phyloP scores from a whole-genome alignment of 2,329 filamentous ascomycete species.

The Colletotrichum sp. region DNA sequence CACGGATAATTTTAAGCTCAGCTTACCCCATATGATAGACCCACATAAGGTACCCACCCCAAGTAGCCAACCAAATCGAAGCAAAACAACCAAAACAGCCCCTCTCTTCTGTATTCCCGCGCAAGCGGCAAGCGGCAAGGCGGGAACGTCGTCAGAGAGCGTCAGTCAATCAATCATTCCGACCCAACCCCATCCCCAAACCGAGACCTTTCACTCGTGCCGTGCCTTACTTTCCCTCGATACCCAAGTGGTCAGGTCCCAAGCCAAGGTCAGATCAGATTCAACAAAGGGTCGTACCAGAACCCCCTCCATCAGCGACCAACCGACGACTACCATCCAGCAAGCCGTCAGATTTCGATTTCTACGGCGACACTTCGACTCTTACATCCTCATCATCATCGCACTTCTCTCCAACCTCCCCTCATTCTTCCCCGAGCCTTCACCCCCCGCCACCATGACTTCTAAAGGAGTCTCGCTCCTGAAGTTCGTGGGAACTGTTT shows the following conservation, averaged over 20 bases:
- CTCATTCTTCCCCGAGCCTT: background rate
- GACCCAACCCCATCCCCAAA: slow-evolving; percentile 1
- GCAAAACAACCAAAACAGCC: slow-evolving; percentile 11
- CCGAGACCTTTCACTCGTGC: background rate
- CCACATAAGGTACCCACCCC: slow-evolving; percentile 2
- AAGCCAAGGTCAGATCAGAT: slow-evolving; percentile 5
- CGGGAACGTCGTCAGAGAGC: slow-evolving; percentile 19
- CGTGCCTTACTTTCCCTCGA: background rate
- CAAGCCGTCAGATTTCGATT: background rate
- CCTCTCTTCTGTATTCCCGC: slow-evolving; percentile 14
- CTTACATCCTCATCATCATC: background rate
- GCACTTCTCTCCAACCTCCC: background rate
- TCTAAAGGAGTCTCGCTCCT: slow-evolving; percentile 75
- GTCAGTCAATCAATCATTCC: slow-evolving; percentile 12
- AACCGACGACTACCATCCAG: background rate
- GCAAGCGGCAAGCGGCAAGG: slow-evolving; percentile 18
- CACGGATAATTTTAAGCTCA: slow-evolving; percentile 17
- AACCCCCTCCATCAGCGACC: slow-evolving; percentile 2
- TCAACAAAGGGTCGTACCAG: slow-evolving; percentile 2
- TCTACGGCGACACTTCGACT: background rate
- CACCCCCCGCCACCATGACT: slow-evolving; percentile 54
- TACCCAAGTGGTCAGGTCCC: slow-evolving; percentile 1
- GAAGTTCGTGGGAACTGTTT: slow-evolving; percentile 94
- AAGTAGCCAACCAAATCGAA: slow-evolving; percentile 4
- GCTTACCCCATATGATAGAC: background rate